Evolutionary conservation across 2,329 filamentous ascomycete species (phyloP).

Genomic region (Talaromyces verruculosus): DNA sequence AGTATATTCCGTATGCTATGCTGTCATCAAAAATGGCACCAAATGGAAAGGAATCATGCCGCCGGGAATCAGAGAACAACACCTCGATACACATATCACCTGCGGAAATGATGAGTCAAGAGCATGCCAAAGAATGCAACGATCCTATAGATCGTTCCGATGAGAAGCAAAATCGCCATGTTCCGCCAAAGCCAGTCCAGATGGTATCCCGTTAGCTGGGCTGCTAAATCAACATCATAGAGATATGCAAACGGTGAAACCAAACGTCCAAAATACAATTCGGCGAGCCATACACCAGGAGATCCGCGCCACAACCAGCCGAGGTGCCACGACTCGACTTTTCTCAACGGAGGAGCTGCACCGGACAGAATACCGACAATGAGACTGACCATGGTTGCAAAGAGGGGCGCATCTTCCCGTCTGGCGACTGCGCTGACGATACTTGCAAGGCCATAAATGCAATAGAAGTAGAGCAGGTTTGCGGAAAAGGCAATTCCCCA

Average conservation of each 20-base stretch:
- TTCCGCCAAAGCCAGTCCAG: slow-evolving; percentile 16
- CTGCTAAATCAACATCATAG: slow-evolving; percentile 10
- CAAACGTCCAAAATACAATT: slow-evolving; percentile 14
- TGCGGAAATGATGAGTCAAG: slow-evolving; percentile 8
- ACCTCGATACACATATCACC: neutral
- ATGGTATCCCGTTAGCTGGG: slow-evolving; percentile 11
- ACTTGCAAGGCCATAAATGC: slow-evolving; percentile 17
- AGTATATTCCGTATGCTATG: neutral
- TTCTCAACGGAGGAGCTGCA: slow-evolving; percentile 10
- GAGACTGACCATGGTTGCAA: slow-evolving; percentile 15
- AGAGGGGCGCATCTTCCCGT: slow-evolving; percentile 9
- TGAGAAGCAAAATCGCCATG: slow-evolving; percentile 16
- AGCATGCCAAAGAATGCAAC: slow-evolving; percentile 17
- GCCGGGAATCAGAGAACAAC: neutral
- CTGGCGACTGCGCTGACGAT: slow-evolving; percentile 11
- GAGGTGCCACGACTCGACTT: slow-evolving; percentile 12
- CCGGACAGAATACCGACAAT: slow-evolving; percentile 19
- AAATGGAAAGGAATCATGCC: neutral
- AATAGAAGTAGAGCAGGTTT: slow-evolving; percentile 18
- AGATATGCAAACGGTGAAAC: slow-evolving; percentile 12
- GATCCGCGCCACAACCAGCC: slow-evolving; percentile 12
- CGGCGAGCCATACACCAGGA: slow-evolving; percentile 10
- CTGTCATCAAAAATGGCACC: neutral
- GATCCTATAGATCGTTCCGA: slow-evolving; percentile 8
- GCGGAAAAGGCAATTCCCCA: slow-evolving; percentile 11